phyloP scores from a whole-genome alignment of 2,329 filamentous ascomycete genomes.

The Thermoascus crustaceus region DNA sequence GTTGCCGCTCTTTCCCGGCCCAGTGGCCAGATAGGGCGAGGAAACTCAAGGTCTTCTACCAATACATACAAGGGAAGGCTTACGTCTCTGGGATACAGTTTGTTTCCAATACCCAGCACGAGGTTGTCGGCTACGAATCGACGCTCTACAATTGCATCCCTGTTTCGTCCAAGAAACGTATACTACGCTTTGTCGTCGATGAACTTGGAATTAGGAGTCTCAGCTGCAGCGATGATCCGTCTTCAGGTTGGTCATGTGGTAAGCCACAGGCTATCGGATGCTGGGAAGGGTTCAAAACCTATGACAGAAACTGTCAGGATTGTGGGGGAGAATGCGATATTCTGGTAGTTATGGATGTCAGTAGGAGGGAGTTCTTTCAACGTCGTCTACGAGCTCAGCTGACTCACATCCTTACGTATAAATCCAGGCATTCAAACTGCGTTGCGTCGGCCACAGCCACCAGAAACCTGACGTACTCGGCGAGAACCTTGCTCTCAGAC shows the following conservation, averaged over 20 bases:
- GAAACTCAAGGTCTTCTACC: background rate
- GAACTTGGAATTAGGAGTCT: background rate
- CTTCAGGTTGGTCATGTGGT: background rate
- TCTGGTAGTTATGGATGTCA: background rate
- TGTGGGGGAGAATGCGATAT: background rate
- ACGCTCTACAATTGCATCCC: background rate
- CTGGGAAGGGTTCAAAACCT: background rate
- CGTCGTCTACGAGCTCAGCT: too few relatives aligned
- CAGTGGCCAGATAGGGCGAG: background rate
- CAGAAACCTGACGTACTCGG: too few relatives aligned
- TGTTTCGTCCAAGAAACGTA: background rate
- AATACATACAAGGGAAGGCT: background rate
- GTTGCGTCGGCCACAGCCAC: too few relatives aligned
- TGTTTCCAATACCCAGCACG: background rate
- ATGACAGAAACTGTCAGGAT: background rate
- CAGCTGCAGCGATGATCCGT: background rate
- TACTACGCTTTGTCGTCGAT: background rate
- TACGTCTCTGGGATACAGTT: conserved; percentile 1
- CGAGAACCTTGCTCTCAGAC: too few relatives aligned
- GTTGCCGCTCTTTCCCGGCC: background rate
- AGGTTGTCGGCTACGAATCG: background rate
- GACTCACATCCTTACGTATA: too few relatives aligned
- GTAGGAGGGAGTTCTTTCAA: too few relatives aligned
- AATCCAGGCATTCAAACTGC: too few relatives aligned
- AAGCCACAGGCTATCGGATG: background rate